Evolutionary conservation across 805 yeast species (phyloP).

Genomic region (Dipodascopsis tothii): DNA sequence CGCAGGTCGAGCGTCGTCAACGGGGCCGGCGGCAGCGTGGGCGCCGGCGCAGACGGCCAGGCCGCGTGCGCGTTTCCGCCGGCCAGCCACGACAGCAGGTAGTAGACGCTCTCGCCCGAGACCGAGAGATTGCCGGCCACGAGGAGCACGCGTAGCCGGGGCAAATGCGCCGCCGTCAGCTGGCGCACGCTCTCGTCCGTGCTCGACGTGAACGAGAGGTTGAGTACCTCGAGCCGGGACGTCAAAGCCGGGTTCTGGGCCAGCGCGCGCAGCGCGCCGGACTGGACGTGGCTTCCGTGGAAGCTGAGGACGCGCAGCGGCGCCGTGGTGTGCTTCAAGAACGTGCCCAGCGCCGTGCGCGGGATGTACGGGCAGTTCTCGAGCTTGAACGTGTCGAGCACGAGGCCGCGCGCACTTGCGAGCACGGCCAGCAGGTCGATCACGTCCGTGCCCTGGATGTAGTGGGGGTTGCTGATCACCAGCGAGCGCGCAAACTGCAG

Average conservation of each 20-base stretch:
- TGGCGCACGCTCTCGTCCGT: neutral
- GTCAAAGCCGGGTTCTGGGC: neutral
- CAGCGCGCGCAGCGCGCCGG: neutral
- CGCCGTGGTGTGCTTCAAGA: neutral
- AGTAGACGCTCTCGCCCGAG: neutral
- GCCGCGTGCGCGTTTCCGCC: no score
- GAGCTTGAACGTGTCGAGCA: neutral
- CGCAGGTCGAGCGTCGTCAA: slow-evolving; percentile 2
- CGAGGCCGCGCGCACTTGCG: neutral
- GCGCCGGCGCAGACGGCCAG: no score
- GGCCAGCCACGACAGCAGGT: neutral
- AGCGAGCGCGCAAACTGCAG: neutral
- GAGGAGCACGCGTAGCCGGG: slow-evolving; percentile 1
- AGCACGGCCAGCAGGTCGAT: neutral
- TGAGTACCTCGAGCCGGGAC: neutral
- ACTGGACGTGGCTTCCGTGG: slow-evolving; percentile 2
- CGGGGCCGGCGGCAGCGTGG: neutral
- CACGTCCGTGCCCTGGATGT: slow-evolving; percentile 2
- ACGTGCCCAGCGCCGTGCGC: neutral
- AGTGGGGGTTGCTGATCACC: slow-evolving; percentile 3
- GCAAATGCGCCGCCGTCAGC: slow-evolving; percentile 2
- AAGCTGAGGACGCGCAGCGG: neutral
- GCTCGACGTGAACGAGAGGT: slow-evolving; percentile 4
- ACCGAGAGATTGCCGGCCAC: slow-evolving; percentile 8
- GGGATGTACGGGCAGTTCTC: slow-evolving; percentile 2